Conservation (phyloP, 2,329 filamentous ascomycete genomes). For the Lasiodiplodia sp. region DNA sequence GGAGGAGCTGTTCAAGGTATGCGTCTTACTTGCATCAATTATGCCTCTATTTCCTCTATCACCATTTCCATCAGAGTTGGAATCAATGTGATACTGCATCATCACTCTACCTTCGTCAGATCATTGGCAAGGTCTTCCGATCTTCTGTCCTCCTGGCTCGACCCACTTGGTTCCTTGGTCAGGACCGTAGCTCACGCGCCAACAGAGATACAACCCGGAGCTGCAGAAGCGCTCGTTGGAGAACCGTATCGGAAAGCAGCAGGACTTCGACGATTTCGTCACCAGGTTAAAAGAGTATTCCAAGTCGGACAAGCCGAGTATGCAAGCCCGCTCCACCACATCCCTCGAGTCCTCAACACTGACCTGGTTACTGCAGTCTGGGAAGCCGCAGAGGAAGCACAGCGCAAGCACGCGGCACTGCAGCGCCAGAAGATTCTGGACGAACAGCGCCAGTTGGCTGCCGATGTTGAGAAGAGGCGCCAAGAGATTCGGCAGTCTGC, state of each 20-base stretch:
- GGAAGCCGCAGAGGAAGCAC: slow-evolving; percentile 31
- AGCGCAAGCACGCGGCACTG: slow-evolving; percentile 24
- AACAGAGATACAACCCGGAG: slow-evolving; percentile 86
- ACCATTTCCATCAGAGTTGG: not conserved
- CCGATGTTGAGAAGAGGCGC: slow-evolving; percentile 42
- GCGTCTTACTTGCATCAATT: slow-evolving; percentile 19
- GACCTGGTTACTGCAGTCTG: slow-evolving; percentile 27
- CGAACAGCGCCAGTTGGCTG: slow-evolving; percentile 42
- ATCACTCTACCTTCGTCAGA: not conserved
- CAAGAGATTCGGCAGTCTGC: slow-evolving; percentile 39
- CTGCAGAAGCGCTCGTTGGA: slow-evolving; percentile 89
- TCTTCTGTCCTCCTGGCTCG: not conserved
- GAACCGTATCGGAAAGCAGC: slow-evolving; percentile 74
- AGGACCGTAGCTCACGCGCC: not conserved
- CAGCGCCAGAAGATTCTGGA: slow-evolving; percentile 41
- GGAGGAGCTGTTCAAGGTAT: slow-evolving; percentile 82
- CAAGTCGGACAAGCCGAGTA: slow-evolving; percentile 91
- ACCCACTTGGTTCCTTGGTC: not conserved
- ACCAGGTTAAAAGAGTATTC: slow-evolving; percentile 83
- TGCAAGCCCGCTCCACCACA: slow-evolving; percentile 39
- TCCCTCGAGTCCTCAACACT: not conserved
- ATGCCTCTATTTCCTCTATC: slow-evolving; percentile 4
- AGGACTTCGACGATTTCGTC: slow-evolving; percentile 92
- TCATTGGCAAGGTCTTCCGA: not conserved
- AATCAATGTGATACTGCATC: not conserved